phyloP scores from a whole-genome alignment of 148 eudicot genomes.

The Cornus florida region DNA sequence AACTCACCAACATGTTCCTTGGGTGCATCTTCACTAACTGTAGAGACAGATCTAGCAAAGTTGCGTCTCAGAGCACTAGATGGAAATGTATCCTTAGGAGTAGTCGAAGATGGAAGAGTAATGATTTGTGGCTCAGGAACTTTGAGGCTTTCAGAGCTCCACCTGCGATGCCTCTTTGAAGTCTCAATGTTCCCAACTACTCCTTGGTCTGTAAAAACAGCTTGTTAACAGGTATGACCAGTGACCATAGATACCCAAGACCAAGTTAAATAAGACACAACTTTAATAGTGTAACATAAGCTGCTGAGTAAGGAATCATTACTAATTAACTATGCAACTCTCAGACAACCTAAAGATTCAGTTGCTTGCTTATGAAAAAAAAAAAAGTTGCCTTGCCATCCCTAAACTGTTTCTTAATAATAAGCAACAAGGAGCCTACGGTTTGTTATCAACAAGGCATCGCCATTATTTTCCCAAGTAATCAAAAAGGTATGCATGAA shows the following conservation, averaged over 20 bases:
- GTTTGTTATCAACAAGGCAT: too few species aligned
- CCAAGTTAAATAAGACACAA: neutral
- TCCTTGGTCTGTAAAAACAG: conserved; percentile 48
- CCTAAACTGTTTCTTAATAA: too few species aligned
- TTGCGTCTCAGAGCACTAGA: conserved; percentile 38
- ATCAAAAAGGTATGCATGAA: too few species aligned
- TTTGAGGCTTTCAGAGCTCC: conserved; percentile 58
- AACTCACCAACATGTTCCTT: conserved; percentile 84
- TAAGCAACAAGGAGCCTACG: too few species aligned
- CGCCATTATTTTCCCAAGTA: too few species aligned
- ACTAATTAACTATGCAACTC: neutral
- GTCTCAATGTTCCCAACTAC: conserved; percentile 47
- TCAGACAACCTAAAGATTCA: neutral
- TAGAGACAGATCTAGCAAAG: conserved; percentile 52
- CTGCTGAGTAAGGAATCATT: neutral
- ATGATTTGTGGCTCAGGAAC: conserved; percentile 42
- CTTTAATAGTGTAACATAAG: neutral
- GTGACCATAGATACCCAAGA: neutral
- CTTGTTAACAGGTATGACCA: neutral
- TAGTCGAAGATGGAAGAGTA: conserved; percentile 25
- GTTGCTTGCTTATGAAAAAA: too few species aligned
- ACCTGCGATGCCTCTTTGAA: conserved; percentile 72
- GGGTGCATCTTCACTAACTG: conserved; percentile 42
- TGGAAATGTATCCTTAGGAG: conserved; percentile 33
- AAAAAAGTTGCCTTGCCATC: too few species aligned